Evolutionary conservation across 495 filamentous ascomycete species (phyloP), one percentile per base, ranked within the genome.

Genomic region (Friedmanniomyces simplex): DNA sequence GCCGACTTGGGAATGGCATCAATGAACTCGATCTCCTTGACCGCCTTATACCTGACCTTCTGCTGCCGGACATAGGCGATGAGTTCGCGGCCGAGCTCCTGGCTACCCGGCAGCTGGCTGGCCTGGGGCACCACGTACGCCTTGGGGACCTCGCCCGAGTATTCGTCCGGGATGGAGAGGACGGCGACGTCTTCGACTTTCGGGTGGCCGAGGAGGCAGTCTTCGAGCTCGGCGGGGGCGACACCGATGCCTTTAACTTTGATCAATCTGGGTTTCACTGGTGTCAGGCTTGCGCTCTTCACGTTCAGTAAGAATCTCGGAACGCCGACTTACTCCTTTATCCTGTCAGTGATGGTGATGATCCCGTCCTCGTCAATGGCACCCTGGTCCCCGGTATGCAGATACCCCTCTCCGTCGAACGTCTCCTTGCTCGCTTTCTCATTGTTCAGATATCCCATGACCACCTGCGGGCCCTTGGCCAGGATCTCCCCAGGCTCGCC

Each of bases 171-270:
- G 21, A 85, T 71, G 0, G 76, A 76, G 30, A 82, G 69, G 16
- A 88, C 78, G 18, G 80, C 77, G 50, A 74, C 73, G 68, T 85
- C 83, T 39, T 81, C 79, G 0, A 85, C 76, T n/a, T 72, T 73
- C 1, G 63, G 52, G 59, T 84, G 78, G 0, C 79, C 79, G 3
- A 84, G 72, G 8, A 85, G 61, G 20, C 82, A 67, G 55, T 83
- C 83, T 63, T 88, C 84, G 1, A 88, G 68, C 67, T 87, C 85
- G 0, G 83, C 84, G 0, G 84, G 85, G 46, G 82, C 84, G 30
- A 89, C 83, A 21, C 76, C 80, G 57, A 84, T 82, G 3, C 83
- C 85, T 59, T 86, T 85, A 21, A 87, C 84, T 66, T 88, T 87
- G 66, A 88, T 86, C 73, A 87, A 76, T 36, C 49, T 52, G 49